Base-by-base conservation (phyloP, 495 filamentous ascomycete species). In the Hypoxylon lienhwacheense region DNA sequence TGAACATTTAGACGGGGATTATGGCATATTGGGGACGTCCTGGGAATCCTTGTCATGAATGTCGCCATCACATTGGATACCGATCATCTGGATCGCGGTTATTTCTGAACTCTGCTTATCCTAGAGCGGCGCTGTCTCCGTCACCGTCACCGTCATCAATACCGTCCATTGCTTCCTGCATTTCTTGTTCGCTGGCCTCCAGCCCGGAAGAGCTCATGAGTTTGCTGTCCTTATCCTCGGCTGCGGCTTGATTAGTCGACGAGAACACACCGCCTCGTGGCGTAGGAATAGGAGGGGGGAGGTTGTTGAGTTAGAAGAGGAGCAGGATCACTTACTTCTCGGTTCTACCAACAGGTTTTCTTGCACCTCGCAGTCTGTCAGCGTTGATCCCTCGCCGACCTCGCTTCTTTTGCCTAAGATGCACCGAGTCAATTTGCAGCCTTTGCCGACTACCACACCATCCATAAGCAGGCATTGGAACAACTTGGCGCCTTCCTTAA, bases 331-430 rank as follows among this genome's bases (percentile, higher is more conserved):
- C 82, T 79, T 71, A 85, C 83, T 91, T 62, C 82, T 85, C 16
- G 88, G 83, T 50, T 86, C 82, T 8, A 97, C 88, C n/a, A 87
- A 72, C 65, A 86, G 79, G 22, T 85, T 88, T 67, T 96, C 89
- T 66, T 95, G 89, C 2, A 97, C 83, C 69, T 96, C 91, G 60
- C 90, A 95, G 50, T 97, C 90, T 46, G 83, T 88, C 46, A 98
- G 71, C 12, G 78, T 76, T 36, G 81, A 86, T 35, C 86, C 86
- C 17, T 86, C 84, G 0, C 91, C 90, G 36, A 97, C 79, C 62
- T 83, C 83, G 39, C 80, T 83, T 37, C 88, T 72, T 41, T 83
- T 80, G 0, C 95, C 93, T 7, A 97, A 64, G 17, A 96, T 83
- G 60, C 89, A 95, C 1, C 87, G 88, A 5, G 85, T 90, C 36